These are phyloP conservation scores for Acephala macrosclerotiorum DNA, from an alignment of 2,329 filamentous ascomycete genomes.

Conservation along the genomic window DNA sequence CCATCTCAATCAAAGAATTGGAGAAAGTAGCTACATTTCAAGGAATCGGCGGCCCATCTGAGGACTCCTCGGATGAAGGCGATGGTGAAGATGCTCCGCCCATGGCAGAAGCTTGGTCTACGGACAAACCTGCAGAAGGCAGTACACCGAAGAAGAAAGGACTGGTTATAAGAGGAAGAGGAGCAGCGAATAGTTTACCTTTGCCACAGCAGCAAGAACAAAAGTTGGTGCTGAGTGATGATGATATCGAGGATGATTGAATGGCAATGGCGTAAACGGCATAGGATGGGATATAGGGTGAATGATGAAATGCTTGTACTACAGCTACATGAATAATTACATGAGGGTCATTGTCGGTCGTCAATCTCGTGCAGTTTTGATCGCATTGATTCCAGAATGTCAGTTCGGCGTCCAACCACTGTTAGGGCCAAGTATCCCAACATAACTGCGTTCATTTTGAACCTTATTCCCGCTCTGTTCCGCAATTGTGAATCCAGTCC, in stretches of 20 bases:
- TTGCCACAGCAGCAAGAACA: conserved; percentile 51
- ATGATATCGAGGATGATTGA: conserved; percentile 78
- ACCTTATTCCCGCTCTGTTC: conserved; percentile 13
- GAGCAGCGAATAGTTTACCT: conserved; percentile 29
- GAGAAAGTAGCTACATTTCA: conserved; percentile 46
- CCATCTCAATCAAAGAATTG: conserved; percentile 48
- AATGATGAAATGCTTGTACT: not conserved
- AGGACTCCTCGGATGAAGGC: conserved; percentile 54
- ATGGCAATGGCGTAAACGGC: conserved; percentile 4
- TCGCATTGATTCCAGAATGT: not conserved
- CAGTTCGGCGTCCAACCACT: not conserved
- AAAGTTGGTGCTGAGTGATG: conserved; percentile 78
- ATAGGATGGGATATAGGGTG: not conserved
- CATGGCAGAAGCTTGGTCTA: conserved; percentile 62
- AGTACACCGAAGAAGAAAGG: conserved; percentile 56
- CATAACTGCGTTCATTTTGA: not conserved
- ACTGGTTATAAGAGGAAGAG: conserved; percentile 37
- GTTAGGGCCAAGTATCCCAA: not conserved
- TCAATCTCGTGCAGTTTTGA: conserved; percentile 1
- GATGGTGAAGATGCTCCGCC: conserved; percentile 50
- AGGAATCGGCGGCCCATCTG: conserved; percentile 47
- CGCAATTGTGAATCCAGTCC: conserved; percentile 51
- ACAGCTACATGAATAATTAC: conserved; percentile 10
- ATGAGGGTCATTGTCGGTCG: not conserved
- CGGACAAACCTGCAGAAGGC: conserved; percentile 65